These are phyloP conservation scores for Kluyveromyces siamensis DNA, from an alignment of 805 yeast species.

Conservation along the genomic window DNA sequence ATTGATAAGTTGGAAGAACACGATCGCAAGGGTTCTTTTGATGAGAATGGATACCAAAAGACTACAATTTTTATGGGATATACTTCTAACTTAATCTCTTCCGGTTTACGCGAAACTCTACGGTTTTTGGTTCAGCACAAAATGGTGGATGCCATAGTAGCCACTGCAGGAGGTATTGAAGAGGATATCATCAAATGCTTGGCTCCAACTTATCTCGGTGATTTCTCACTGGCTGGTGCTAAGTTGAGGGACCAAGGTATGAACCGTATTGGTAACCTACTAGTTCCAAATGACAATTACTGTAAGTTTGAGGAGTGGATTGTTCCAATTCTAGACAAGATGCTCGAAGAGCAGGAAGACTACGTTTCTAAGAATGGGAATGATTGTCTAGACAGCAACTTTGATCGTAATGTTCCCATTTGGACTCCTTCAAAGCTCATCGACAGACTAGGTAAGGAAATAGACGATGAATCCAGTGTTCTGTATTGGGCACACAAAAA, in stretches of 20 bases:
- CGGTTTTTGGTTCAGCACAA: conserved; percentile 86
- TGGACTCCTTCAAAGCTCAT: conserved; percentile 95
- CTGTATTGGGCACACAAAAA: conserved; percentile 98
- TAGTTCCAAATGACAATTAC: conserved; percentile 97
- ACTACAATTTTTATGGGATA: conserved; percentile 92
- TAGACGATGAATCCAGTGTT: conserved; percentile 87
- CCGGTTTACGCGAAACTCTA: conserved; percentile 88
- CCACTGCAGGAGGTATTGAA: conserved; percentile 98
- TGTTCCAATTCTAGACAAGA: conserved; percentile 80
- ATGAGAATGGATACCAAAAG: conserved; percentile 67
- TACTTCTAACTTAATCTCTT: conserved; percentile 90
- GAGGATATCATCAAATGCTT: conserved; percentile 94
- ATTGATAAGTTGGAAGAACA: conserved; percentile 60
- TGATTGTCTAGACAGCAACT: conserved; percentile 46
- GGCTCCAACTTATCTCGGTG: conserved; percentile 95
- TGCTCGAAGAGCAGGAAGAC: conserved; percentile 82
- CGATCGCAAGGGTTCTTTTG: conserved; percentile 65
- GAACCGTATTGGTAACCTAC: conserved; percentile 94
- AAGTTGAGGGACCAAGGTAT: conserved; percentile 86
- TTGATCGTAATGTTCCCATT: conserved; percentile 38
- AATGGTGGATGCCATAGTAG: conserved; percentile 88
- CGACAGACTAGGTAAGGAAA: conserved; percentile 90
- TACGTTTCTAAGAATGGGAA: conserved; percentile 46
- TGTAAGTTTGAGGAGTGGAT: conserved; percentile 98
- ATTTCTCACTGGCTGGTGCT: conserved; percentile 73